These are phyloP conservation scores for Malassezia yamatoensis DNA, from an alignment of 1,284 basidiomycete genomes.

Conservation along the genomic window DNA sequence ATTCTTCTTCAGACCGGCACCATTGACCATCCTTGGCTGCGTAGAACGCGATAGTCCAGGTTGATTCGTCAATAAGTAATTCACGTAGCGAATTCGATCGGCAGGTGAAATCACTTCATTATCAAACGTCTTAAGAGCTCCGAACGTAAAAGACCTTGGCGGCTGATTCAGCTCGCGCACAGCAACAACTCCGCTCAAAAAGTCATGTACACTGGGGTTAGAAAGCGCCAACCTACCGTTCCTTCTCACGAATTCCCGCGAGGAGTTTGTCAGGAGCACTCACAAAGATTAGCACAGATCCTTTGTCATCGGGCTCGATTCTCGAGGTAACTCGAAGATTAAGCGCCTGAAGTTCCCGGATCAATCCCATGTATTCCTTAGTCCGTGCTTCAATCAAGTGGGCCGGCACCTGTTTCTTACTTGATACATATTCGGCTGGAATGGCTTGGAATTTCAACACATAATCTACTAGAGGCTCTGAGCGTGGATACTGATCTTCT, in stretches of 20 bases:
- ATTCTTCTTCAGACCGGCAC: conserved; percentile 20
- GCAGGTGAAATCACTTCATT: conserved; percentile 19
- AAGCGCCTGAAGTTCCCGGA: conserved; percentile 21
- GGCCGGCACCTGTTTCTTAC: conserved; percentile 21
- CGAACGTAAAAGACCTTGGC: not conserved
- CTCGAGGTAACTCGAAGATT: conserved; percentile 35
- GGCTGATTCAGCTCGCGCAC: conserved; percentile 1
- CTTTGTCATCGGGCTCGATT: conserved; percentile 19
- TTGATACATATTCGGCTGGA: not conserved
- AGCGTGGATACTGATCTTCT: not conserved
- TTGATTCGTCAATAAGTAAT: conserved; percentile 26
- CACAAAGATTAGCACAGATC: conserved; percentile 38
- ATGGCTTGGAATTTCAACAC: conserved; percentile 16
- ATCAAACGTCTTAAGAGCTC: not conserved
- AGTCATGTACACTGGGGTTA: conserved; percentile 19
- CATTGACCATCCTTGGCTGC: not conserved
- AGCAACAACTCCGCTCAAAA: conserved; percentile 33
- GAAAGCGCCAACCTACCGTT: conserved; percentile 15
- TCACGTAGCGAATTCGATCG: conserved; percentile 29
- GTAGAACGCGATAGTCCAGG: not conserved
- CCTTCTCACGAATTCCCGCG: conserved; percentile 16
- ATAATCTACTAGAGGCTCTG: conserved; percentile 7
- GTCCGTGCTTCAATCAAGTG: conserved; percentile 18
- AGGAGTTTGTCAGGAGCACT: conserved; percentile 19
- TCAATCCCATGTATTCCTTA: conserved; percentile 24